Evolutionary conservation across 1,284 basidiomycete species (phyloP), one percentile per base, ranked within the genome.

Genomic region (Cryptococcus sp.): DNA sequence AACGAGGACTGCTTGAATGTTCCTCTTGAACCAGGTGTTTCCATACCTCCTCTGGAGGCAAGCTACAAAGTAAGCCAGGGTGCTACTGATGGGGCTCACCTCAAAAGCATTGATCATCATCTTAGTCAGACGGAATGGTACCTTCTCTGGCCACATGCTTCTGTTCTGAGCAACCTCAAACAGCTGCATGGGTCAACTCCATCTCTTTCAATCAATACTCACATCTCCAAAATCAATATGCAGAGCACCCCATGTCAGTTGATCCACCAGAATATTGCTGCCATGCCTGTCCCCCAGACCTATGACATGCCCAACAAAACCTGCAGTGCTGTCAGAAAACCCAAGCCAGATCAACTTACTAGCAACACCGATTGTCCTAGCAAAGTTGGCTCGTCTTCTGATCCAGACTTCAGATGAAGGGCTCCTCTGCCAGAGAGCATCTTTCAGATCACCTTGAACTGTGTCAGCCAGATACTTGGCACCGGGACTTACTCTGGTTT

Each of bases 141-240:
- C 73, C 39, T 73, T 73, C 56, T 77, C 75, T 11, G 75, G 73
- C 1, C 69, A 50, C 46, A 63, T 64, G 7, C 65, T 52, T 16
- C 72, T 57, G 45, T 73, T 70, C 61, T 73, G 71, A 4, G 72
- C 67, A 1, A 69, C 67, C 8, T 66, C 64, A 50, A 74, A 74
- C 1, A 74, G 63, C 72, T 74, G 17, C 7, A 13, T 39, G 5
- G 50, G 56, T 53, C 50, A 40, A 17, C 16, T 22, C 11, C 41
- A 20, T 39, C 35, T 25, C 0, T 19, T 19, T 31, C 23, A 19
- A 7, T 8, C 17, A 22, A 5, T 0, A 63, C 72, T 71, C 15
- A 76, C 75, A 66, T 76, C 74, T 8, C 75, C 75, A 62, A 76
- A 76, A 53, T 77, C 75, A 53, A 77, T 77, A 40, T 75, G 74